Percentiles rank a stretch among this genome's conserved stretches.
phyloP scores from a whole-genome alignment of 1,139 yeast species.

The Meyerozyma sp. region DNA sequence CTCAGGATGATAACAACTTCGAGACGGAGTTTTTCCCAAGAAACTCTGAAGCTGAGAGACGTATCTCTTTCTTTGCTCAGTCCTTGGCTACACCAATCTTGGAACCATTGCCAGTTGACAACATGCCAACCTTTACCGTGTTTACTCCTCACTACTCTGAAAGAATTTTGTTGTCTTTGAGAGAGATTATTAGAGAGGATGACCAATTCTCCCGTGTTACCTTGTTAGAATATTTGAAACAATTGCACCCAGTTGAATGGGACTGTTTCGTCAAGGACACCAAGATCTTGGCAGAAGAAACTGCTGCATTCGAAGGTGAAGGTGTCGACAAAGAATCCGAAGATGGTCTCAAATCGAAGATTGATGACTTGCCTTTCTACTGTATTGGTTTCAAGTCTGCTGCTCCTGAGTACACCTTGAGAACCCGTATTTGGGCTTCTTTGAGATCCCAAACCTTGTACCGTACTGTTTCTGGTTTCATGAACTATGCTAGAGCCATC shows the following conservation, averaged over 20 bases:
- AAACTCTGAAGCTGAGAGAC: conserved; percentile 97
- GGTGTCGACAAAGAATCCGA: conserved; percentile 55
- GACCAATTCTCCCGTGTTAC: conserved; percentile 98
- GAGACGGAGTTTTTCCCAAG: conserved; percentile 95
- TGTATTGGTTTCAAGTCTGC: conserved; percentile 99
- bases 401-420: conserved; percentile 96
- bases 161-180: conserved; percentile 87
- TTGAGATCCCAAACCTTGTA: conserved; percentile 96
- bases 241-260: conserved; percentile 98
- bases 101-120: conserved; percentile 97
- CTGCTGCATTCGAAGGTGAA: conserved; percentile 70
- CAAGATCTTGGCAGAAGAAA: conserved; percentile 96
- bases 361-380: conserved; percentile 96
- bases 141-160: conserved; percentile 97
- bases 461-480: conserved; percentile 98
- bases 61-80: conserved; percentile 98
- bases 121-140: conserved; percentile 98
- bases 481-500: conserved; percentile 98
- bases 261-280: conserved; percentile 98
- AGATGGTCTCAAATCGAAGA: conserved; percentile 79
- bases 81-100: conserved; percentile 97
- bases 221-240: conserved; percentile 90
- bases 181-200: conserved; percentile 97
- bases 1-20: conserved; percentile 94
- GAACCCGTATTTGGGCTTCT: conserved; percentile 99